These are phyloP conservation scores for Penicillium sp. DNA, from an alignment of 2,329 filamentous ascomycete genomes.

Conservation along the genomic window DNA sequence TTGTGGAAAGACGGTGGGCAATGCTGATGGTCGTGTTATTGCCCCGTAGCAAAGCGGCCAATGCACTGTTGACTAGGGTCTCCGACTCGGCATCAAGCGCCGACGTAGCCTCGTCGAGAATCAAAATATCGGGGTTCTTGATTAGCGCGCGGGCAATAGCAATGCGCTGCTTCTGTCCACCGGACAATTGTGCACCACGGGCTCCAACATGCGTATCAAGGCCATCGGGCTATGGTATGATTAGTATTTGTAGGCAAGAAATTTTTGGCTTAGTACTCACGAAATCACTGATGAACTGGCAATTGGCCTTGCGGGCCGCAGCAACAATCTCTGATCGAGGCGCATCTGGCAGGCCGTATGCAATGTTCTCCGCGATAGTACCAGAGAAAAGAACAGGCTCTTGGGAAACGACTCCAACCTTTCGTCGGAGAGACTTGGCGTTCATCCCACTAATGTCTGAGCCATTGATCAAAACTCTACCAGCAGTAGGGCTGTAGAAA, in stretches of 20 bases:
- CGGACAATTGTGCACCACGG: slow-evolving; percentile 87
- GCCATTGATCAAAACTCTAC: slow-evolving; percentile 79
- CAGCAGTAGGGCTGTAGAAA: slow-evolving; percentile 82
- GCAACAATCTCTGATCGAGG: slow-evolving; percentile 77
- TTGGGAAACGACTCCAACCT: slow-evolving; percentile 93
- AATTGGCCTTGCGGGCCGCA: slow-evolving; percentile 90
- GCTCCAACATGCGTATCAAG: slow-evolving; percentile 92
- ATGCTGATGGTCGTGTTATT: slow-evolving; percentile 97
- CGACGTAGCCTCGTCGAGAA: slow-evolving; percentile 94
- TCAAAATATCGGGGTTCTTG: slow-evolving; percentile 94
- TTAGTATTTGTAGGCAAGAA: slow-evolving; percentile 9
- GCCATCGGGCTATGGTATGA: slow-evolving; percentile 68
- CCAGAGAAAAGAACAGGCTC: slow-evolving; percentile 90
- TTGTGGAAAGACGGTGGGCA: slow-evolving; percentile 91
- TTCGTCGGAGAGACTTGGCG: slow-evolving; percentile 84
- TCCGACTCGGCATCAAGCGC: slow-evolving; percentile 96
- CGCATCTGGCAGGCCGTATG: slow-evolving; percentile 82
- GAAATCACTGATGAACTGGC: slow-evolving; percentile 94
- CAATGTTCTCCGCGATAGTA: slow-evolving; percentile 78
- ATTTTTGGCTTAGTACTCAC: slow-evolving; percentile 44
- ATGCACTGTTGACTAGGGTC: slow-evolving; percentile 89
- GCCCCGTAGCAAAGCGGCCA: slow-evolving; percentile 76
- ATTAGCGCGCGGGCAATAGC: slow-evolving; percentile 93
- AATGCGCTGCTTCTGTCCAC: slow-evolving; percentile 96
- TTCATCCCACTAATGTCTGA: slow-evolving; percentile 84